phyloP scores from a whole-genome alignment of 495 filamentous ascomycete species.

The Astrocystis sublimbata region DNA sequence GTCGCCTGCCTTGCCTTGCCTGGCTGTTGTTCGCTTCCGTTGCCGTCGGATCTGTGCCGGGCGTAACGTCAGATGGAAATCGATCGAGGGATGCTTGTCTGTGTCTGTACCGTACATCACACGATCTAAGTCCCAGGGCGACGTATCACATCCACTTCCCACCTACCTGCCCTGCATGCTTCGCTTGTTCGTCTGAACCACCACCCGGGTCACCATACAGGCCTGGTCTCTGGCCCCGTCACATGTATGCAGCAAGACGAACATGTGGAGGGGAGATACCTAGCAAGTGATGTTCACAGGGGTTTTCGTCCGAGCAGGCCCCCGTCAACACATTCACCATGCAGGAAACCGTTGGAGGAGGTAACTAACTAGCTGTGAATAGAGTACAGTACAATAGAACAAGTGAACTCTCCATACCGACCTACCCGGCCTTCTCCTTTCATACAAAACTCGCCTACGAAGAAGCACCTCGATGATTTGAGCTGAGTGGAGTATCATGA shows the following conservation, averaged over 20 bases:
- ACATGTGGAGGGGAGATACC: background rate
- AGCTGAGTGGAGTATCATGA: background rate
- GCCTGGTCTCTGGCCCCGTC: background rate
- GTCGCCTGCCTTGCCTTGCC: too few relatives aligned
- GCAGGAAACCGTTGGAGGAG: too few relatives aligned
- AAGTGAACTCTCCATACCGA: too few relatives aligned
- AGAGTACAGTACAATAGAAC: background rate
- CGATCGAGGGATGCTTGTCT: conserved; percentile 9
- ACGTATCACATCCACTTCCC: background rate
- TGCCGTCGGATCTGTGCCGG: background rate
- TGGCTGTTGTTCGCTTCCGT: too few relatives aligned
- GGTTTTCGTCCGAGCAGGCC: background rate
- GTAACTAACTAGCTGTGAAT: too few relatives aligned
- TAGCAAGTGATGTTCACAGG: background rate
- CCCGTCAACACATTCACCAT: too few relatives aligned
- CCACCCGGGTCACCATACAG: background rate
- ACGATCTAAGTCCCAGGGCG: background rate
- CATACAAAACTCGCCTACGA: background rate
- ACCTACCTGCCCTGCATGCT: background rate
- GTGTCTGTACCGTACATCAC: background rate
- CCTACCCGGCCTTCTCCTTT: too few relatives aligned
- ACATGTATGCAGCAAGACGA: background rate
- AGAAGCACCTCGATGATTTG: background rate
- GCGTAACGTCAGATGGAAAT: conserved; percentile 3
- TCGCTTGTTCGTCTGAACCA: background rate